Conservation (phyloP, 2,329 filamentous ascomycete species). For the Fusarium sp. region DNA sequence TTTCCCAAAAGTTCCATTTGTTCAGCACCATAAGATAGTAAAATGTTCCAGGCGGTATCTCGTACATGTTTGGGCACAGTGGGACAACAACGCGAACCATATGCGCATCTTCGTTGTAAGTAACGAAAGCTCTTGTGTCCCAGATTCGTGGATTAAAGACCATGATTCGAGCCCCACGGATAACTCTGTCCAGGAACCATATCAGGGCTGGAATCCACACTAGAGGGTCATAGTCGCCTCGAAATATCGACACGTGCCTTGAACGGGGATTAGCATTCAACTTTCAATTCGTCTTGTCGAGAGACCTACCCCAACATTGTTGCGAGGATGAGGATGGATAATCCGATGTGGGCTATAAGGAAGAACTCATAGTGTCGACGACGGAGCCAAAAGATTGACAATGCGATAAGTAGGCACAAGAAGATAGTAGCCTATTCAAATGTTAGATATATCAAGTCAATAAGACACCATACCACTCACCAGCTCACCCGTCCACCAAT, state of each 20-base stretch:
- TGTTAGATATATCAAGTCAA: rapidly evolving
- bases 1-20: constrained; percentile 58
- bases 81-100: constrained; percentile 59
- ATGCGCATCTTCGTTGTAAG: constrained; percentile 48
- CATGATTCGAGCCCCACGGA: background rate
- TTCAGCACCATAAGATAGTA: constrained; percentile 61
- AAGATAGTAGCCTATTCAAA: constrained; percentile 55
- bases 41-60: constrained; percentile 56
- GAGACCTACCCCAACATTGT: constrained; percentile 63
- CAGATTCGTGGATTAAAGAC: constrained; percentile 6
- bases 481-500: constrained; percentile 64
- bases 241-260: constrained; percentile 66
- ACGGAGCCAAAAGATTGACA: constrained; percentile 66
- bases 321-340: constrained; percentile 64
- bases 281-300: no score
- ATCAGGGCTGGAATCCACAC: constrained; percentile 1
- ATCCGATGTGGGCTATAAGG: constrained; percentile 62
- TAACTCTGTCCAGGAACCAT: constrained; percentile 3
- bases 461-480: constrained; percentile 45
- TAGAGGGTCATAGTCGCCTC: constrained; percentile 59
- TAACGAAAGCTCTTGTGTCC: constrained; percentile 2
- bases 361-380: constrained; percentile 66
- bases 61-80: constrained; percentile 50
- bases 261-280: background rate
- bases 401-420: constrained; percentile 60